Evolutionary conservation across 257 asterid genomes (phyloP).

Genomic region (Linaria vulgaris): DNA sequence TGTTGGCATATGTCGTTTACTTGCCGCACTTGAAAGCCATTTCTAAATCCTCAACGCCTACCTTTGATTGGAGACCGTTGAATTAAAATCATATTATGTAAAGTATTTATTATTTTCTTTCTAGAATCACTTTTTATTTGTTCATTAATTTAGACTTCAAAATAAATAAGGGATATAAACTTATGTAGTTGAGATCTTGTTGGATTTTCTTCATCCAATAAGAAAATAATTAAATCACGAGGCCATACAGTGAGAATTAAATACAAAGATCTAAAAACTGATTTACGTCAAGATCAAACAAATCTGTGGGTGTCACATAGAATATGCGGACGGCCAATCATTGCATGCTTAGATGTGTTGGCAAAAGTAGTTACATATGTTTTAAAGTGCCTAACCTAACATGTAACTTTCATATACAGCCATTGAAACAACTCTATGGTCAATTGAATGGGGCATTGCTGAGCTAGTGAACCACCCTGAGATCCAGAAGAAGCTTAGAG

Average conservation of each 20-base stretch:
- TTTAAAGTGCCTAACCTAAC: neutral
- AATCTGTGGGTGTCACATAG: neutral
- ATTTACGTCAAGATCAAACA: neutral
- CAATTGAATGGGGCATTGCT: slow-evolving; percentile 74
- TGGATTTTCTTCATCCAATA: neutral
- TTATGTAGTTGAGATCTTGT: no score
- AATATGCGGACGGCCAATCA: neutral
- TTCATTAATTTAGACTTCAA: no score
- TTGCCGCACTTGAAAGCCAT: no score
- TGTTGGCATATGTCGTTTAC: no score
- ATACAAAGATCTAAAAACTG: neutral
- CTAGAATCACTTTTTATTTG: no score
- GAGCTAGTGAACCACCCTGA: slow-evolving; percentile 67
- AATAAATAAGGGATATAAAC: no score
- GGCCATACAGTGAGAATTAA: neutral
- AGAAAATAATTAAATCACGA: neutral
- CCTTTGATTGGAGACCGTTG: no score
- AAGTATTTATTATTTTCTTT: no score
- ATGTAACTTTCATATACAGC: slow-evolving; percentile 35
- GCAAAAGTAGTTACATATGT: neutral
- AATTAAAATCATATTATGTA: no score
- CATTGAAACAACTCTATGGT: slow-evolving; percentile 72
- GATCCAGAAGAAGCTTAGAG: slow-evolving; percentile 54
- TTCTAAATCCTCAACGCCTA: no score
- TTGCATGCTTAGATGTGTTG: neutral